These are phyloP conservation scores for Phytophthora fragariae DNA, from an alignment of 352 stramenopile genomes.

Conservation along the genomic window DNA sequence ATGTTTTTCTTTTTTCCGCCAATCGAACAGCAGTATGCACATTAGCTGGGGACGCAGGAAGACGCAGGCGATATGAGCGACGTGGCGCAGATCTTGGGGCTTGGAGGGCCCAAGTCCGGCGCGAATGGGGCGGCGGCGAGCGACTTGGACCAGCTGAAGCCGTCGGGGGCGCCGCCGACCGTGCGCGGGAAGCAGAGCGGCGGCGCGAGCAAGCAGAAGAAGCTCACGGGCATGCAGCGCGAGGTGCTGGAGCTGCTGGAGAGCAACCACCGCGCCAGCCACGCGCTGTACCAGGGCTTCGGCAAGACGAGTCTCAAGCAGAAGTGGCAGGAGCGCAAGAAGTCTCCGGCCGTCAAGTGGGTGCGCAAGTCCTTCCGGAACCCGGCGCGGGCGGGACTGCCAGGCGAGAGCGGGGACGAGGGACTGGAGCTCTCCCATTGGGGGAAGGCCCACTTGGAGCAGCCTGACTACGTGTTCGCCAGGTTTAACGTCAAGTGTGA, in stretches of 20 bases:
- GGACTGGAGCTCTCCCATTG: conserved; percentile 68
- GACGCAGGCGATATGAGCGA: conserved; percentile 54
- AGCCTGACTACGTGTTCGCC: conserved; percentile 72
- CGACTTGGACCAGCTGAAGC: conserved; percentile 68
- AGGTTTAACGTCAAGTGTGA: conserved; percentile 73
- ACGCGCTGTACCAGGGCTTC: conserved; percentile 69
- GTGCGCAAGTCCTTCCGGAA: conserved; percentile 72
- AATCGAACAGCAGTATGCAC: conserved; percentile 3
- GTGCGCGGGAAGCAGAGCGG: conserved; percentile 29
- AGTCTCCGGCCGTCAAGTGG: conserved; percentile 65
- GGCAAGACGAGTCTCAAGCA: conserved; percentile 68
- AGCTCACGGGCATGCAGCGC: conserved; percentile 71
- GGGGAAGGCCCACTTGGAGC: conserved; percentile 64
- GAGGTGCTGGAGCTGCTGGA: conserved; percentile 74
- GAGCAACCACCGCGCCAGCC: conserved; percentile 65
- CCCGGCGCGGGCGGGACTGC: conserved; percentile 51
- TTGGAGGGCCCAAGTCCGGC: conserved; percentile 37
- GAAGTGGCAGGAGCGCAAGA: conserved; percentile 66
- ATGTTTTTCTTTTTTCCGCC: background rate
- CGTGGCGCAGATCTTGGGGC: conserved; percentile 75
- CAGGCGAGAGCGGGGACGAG: conserved; percentile 45
- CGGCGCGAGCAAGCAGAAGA: conserved; percentile 47
- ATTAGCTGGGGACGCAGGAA: background rate
- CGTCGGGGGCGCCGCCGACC: conserved; percentile 36
- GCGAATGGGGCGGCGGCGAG: conserved; percentile 31